Conservation (phyloP, 306 rosid species). For the Begonia peltatifolia region DNA sequence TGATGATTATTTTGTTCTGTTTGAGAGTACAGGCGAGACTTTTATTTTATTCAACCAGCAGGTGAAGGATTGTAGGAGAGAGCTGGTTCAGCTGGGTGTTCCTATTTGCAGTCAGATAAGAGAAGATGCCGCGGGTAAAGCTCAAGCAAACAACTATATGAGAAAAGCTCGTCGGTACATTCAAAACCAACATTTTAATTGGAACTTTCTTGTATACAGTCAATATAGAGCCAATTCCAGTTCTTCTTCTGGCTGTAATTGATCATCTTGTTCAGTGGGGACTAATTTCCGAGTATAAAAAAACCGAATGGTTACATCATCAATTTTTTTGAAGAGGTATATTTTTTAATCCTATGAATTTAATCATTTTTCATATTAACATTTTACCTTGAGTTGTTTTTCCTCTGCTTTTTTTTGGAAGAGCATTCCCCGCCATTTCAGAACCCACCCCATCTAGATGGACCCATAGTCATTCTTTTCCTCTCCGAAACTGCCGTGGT, state of each 20-base stretch:
- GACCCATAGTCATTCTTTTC: constrained; percentile 74
- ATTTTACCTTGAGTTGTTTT: too few species aligned
- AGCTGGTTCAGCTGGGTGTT: constrained; percentile 82
- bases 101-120: constrained; percentile 77
- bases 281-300: constrained; percentile 81
- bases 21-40: constrained; percentile 50
- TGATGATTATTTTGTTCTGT: too few species aligned
- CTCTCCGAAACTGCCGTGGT: constrained; percentile 92
- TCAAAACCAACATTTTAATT: too few species aligned
- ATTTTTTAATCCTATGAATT: too few species aligned
- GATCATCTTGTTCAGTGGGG: constrained; percentile 92
- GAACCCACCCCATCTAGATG: constrained; percentile 98
- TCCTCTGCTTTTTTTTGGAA: constrained; percentile 23
- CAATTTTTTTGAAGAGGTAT: constrained; percentile 93
- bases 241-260: constrained; percentile 57
- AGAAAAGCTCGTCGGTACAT: too few species aligned
- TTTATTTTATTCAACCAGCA: constrained; percentile 81
- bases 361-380: too few species aligned
- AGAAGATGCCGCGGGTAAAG: constrained; percentile 50
- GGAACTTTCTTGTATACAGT: constrained; percentile 15
- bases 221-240: constrained; percentile 82
- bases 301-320: constrained; percentile 88
- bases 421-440: constrained; percentile 94
- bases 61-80: constrained; percentile 82
- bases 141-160: constrained; percentile 6